These are phyloP conservation scores for Lentinula guzmanii DNA, from an alignment of 768 basidiomycete genomes.

Conservation along the genomic window DNA sequence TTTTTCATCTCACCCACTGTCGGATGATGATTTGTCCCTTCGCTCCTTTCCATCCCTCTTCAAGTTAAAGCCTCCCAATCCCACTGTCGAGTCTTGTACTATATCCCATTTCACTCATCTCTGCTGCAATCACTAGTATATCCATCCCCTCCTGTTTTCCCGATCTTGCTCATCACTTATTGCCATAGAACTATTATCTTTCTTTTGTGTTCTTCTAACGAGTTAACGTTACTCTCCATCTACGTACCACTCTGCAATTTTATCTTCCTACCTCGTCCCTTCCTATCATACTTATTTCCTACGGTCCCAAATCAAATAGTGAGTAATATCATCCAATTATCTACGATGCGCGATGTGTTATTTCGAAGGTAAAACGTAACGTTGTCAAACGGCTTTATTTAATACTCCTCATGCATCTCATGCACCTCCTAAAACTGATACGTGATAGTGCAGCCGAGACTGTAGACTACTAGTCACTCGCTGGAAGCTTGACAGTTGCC, in stretches of 20 bases:
- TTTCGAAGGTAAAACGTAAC: no score
- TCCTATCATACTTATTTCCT: not conserved
- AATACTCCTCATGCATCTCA: no score
- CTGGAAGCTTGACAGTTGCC: not conserved
- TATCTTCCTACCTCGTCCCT: not conserved
- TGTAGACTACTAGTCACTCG: no score
- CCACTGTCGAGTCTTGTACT: not conserved
- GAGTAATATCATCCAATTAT: not conserved
- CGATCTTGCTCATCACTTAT: not conserved
- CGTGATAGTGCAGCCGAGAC: no score
- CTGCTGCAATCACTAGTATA: not conserved
- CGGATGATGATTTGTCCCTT: not conserved
- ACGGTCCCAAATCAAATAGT: not conserved
- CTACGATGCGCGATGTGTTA: no score
- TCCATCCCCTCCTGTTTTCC: not conserved
- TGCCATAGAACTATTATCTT: not conserved
- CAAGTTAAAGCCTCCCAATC: not conserved
- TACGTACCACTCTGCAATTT: not conserved
- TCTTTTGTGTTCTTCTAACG: not conserved
- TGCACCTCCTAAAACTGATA: no score
- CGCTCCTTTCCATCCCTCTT: not conserved
- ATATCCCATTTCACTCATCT: not conserved
- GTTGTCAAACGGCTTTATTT: no score
- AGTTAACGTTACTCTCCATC: not conserved
- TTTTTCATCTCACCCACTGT: not conserved